Evolutionary conservation across 768 basidiomycete species (phyloP).

Genomic region (Asterophora lycoperdoides): DNA sequence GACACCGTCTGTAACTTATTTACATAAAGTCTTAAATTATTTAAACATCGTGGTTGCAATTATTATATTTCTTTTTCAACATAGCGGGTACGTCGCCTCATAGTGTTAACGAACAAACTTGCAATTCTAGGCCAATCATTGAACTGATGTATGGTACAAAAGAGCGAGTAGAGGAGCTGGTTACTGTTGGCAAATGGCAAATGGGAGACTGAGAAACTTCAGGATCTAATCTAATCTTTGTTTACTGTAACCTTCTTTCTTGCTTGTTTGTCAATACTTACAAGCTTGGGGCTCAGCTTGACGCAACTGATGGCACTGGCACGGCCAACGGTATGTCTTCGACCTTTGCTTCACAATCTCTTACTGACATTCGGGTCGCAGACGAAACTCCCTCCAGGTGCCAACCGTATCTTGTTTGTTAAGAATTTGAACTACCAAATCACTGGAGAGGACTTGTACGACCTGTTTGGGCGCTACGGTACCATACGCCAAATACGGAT

Average conservation of each 20-base stretch:
- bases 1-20: background rate
- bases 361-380: conserved; percentile 23
- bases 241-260: conserved; percentile 9
- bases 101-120: too few species aligned
- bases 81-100: too few species aligned
- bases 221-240: too few species aligned
- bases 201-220: too few species aligned
- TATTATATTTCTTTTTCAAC: too few species aligned
- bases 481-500: conserved; percentile 94
- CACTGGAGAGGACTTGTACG: conserved; percentile 91
- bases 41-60: too few species aligned
- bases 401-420: conserved; percentile 88
- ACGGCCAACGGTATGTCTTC: conserved; percentile 58
- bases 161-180: too few species aligned
- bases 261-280: conserved; percentile 11
- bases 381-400: conserved; percentile 89
- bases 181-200: too few species aligned
- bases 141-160: too few species aligned
- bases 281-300: background rate
- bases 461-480: conserved; percentile 96
- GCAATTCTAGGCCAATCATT: too few species aligned
- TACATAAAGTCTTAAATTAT: too few species aligned
- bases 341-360: background rate
- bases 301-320: conserved; percentile 53
- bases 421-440: conserved; percentile 93